Percentiles rank a stretch among this genome's conserved stretches.
These are phyloP conservation scores for Diaporthe sp. DNA, from an alignment of 2,329 filamentous ascomycete species.

Conservation along the genomic window DNA sequence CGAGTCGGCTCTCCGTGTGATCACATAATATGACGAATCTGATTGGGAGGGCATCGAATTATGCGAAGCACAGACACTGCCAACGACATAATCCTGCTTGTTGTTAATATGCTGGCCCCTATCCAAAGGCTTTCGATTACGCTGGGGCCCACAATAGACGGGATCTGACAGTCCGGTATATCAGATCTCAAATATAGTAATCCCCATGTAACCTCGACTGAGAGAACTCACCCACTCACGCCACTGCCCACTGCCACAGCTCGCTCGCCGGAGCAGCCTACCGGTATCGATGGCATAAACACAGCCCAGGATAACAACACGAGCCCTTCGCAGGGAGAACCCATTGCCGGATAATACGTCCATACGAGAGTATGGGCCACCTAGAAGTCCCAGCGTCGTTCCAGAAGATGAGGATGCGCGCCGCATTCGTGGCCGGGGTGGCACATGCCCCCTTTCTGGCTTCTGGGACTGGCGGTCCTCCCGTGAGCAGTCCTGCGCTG, in stretches of 20 bases:
- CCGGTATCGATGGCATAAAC: not conserved
- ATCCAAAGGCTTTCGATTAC: not conserved
- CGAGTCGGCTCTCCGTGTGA: not conserved
- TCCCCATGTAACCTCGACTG: not conserved
- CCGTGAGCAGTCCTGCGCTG: not conserved
- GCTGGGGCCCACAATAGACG: conserved; percentile 9
- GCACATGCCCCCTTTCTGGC: conserved; percentile 2
- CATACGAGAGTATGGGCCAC: not conserved
- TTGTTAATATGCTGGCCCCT: conserved; percentile 6
- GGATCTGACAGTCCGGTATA: conserved; percentile 23
- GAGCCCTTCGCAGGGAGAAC: not conserved
- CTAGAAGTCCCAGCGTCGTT: not conserved
- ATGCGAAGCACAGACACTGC: conserved; percentile 5
- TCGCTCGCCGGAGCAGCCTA: too few species aligned
- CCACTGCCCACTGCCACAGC: not conserved
- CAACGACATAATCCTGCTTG: not conserved
- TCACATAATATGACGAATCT: not conserved
- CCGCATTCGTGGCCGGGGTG: not conserved
- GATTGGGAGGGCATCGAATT: conserved; percentile 6
- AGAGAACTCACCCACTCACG: conserved; percentile 2
- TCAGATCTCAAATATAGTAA: conserved; percentile 31
- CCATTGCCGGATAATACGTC: not conserved
- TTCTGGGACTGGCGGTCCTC: not conserved
- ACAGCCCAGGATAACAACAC: not conserved
- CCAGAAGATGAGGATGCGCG: conserved; percentile 8